Conservation (phyloP, 2,329 filamentous ascomycete species). For the Fusarium nygamai region DNA sequence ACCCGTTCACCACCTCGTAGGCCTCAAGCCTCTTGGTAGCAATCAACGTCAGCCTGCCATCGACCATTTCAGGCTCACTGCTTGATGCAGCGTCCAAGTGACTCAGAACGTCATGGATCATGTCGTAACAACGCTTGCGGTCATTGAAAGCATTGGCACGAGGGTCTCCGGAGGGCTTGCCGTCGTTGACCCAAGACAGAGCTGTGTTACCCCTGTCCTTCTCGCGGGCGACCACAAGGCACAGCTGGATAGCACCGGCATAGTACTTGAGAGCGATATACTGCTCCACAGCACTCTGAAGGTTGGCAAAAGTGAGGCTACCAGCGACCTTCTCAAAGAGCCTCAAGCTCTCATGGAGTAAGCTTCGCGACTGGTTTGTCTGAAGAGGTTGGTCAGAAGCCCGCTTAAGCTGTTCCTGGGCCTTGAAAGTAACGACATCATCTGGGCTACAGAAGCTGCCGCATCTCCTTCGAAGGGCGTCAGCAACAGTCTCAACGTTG, state of each 20-base stretch:
- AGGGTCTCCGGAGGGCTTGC: constrained; percentile 75
- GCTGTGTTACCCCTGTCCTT: constrained; percentile 89
- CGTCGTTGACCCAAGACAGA: constrained; percentile 87
- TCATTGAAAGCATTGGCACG: constrained; percentile 74
- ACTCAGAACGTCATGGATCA: constrained; percentile 85
- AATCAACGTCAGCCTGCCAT: constrained; percentile 80
- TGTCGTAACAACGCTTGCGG: constrained; percentile 82
- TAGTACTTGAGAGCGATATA: constrained; percentile 89
- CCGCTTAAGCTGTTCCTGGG: constrained; percentile 91
- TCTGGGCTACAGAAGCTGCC: constrained; percentile 98
- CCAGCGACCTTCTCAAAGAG: constrained; percentile 90
- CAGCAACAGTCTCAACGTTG: constrained; percentile 96
- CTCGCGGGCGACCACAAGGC: constrained; percentile 82
- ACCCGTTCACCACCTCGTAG: constrained; percentile 88
- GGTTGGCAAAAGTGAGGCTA: constrained; percentile 81
- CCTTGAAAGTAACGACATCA: constrained; percentile 98
- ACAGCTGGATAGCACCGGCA: constrained; percentile 90
- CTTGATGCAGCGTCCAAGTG: constrained; percentile 78
- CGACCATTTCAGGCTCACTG: constrained; percentile 75
- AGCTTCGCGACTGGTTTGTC: constrained; percentile 77
- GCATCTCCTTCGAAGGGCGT: constrained; percentile 89
- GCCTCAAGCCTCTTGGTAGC: constrained; percentile 86
- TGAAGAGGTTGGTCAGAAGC: constrained; percentile 82
- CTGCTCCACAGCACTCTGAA: constrained; percentile 79
- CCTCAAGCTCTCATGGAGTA: constrained; percentile 88